phyloP scores from a whole-genome alignment of 1,139 yeast genomes.

The Lodderomyces margitis region DNA sequence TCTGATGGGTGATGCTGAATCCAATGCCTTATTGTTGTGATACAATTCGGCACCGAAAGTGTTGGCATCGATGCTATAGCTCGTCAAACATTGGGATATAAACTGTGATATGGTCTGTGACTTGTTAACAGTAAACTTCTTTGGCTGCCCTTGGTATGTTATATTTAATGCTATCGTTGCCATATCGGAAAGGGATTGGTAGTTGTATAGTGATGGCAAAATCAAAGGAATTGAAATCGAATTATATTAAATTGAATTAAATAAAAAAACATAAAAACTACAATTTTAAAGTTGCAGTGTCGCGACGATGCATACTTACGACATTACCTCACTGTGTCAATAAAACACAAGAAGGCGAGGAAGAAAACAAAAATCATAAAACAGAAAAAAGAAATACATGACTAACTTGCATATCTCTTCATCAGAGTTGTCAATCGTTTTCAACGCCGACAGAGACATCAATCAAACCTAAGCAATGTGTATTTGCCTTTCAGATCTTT shows the following conservation, averaged over 20 bases:
- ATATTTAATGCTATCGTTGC: constrained; percentile 26
- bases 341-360: background rate
- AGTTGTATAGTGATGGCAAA: constrained; percentile 1
- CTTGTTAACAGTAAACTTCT: constrained; percentile 25
- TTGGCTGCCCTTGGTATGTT: constrained; percentile 19
- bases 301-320: background rate
- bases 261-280: background rate
- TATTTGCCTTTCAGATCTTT: constrained; percentile 44
- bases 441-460: too few species aligned
- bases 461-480: too few species aligned
- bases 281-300: background rate
- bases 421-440: background rate
- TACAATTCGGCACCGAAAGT: constrained; percentile 24
- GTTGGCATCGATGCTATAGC: constrained; percentile 9
- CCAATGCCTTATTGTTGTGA: constrained; percentile 32
- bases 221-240: background rate
- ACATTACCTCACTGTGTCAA: background rate
- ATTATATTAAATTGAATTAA: background rate
- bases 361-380: background rate
- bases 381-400: background rate
- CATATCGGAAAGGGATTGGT: constrained; percentile 15
- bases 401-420: background rate
- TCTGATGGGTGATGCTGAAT: constrained; percentile 32
- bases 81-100: constrained; percentile 18
- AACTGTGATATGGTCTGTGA: constrained; percentile 32